These are phyloP conservation scores for Suillus subluteus DNA, from an alignment of 768 basidiomycete species.

Conservation along the genomic window DNA sequence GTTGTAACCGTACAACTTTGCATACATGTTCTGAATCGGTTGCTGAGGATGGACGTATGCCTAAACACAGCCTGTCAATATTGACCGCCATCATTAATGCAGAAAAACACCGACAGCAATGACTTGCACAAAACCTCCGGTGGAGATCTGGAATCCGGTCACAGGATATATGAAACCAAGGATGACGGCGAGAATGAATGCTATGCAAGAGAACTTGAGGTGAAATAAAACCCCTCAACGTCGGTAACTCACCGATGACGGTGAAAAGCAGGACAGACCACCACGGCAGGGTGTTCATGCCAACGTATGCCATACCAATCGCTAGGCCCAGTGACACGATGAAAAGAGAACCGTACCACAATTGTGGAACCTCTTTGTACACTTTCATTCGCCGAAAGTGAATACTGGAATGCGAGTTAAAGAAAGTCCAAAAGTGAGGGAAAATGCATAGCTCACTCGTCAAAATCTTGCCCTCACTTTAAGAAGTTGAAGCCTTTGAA, in stretches of 20 bases:
- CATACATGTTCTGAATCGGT: slow-evolving; percentile 46
- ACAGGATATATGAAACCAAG: slow-evolving; percentile 40
- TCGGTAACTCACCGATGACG: slow-evolving; percentile 29
- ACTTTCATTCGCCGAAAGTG: slow-evolving; percentile 49
- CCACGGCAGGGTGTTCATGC: slow-evolving; percentile 49
- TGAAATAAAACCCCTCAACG: slow-evolving; percentile 16
- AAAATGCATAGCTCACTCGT: slow-evolving; percentile 4
- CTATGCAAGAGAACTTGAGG: slow-evolving; percentile 21
- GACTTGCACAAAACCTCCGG: slow-evolving; percentile 19
- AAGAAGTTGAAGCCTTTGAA: slow-evolving; percentile 29
- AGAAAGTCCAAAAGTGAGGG: neutral
- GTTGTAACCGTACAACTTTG: slow-evolving; percentile 56
- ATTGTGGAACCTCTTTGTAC: slow-evolving; percentile 57
- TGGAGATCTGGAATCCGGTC: slow-evolving; percentile 18
- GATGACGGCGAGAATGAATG: slow-evolving; percentile 40
- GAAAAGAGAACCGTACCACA: slow-evolving; percentile 52
- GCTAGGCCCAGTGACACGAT: slow-evolving; percentile 49
- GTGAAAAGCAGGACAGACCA: slow-evolving; percentile 59
- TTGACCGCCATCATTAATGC: neutral
- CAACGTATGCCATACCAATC: slow-evolving; percentile 49
- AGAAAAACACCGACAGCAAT: slow-evolving; percentile 18
- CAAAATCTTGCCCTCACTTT: slow-evolving; percentile 21
- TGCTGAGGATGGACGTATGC: slow-evolving; percentile 29
- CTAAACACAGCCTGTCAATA: slow-evolving; percentile 22
- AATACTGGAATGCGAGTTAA: slow-evolving; percentile 3